Evolutionary conservation across 2,329 filamentous ascomycete genomes (phyloP).

Genomic region (Cladosporium velox): DNA sequence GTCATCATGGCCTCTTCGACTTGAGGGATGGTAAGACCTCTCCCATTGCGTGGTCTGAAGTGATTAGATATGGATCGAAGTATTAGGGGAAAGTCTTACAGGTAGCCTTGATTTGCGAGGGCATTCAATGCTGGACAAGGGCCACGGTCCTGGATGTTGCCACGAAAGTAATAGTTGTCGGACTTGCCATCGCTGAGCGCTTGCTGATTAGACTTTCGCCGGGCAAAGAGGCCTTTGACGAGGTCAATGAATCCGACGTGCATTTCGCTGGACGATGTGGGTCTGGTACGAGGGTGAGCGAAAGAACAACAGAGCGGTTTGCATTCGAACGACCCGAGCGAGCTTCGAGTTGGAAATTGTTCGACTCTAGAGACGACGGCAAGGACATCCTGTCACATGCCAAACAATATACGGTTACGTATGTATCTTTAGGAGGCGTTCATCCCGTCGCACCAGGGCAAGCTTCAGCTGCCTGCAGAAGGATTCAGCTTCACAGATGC

Average conservation of each 20-base stretch:
- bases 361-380: neutral
- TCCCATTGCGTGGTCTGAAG: constrained; percentile 39
- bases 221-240: constrained; percentile 25
- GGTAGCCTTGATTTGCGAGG: constrained; percentile 38
- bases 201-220: constrained; percentile 17
- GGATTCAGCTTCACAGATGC: neutral
- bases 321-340: neutral
- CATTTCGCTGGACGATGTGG: constrained; percentile 18
- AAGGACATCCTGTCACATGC: neutral
- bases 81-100: constrained; percentile 28
- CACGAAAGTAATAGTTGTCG: constrained; percentile 19
- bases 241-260: constrained; percentile 24
- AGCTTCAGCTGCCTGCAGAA: neutral
- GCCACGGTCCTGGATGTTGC: constrained; percentile 29
- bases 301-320: neutral
- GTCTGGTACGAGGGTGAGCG: neutral
- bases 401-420: neutral
- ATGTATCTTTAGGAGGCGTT: neutral
- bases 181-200: constrained; percentile 26
- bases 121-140: constrained; percentile 38
- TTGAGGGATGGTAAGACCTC: constrained; percentile 35
- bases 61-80: neutral
- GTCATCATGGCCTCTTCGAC: constrained; percentile 34
- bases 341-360: neutral
- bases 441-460: neutral